Evolutionary conservation across 1,284 basidiomycete genomes (phyloP), one percentile per base, ranked within the genome.

Genomic region (Flammula alnicola): DNA sequence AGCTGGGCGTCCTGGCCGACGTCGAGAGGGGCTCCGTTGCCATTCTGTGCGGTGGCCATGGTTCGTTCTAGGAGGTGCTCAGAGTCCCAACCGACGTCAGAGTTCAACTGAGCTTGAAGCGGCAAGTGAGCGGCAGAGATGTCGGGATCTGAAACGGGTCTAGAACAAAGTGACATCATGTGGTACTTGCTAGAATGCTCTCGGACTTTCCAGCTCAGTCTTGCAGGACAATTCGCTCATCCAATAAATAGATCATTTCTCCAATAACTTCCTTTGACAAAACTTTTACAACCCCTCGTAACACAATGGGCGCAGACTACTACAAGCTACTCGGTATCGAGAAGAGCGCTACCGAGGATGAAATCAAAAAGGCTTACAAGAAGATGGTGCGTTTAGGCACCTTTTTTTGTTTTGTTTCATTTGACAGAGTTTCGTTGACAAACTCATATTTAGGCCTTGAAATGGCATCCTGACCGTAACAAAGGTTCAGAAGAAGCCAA

Each of bases 401-500:
- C 16, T 27, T 16, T 27, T 33, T n/a, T 32, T 43, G 26, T 39
- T 17, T 22, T 30, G 17, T 17, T 10, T 45, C 26, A 16, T 23
- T 17, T 43, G 27, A 10, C 20, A n/a, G n/a, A n/a, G n/a, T n/a
- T n/a, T n/a, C n/a, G n/a, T 27, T 37, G 3, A 23, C 80, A 67
- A 83, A 44, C 42, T 46, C 57, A 42, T 35, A 31, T 47, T 22
- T 32, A 92, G 84, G 92, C 92, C 33, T 73, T 96, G 64, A 93
- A 91, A 78, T 91, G 88, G 84, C 94, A 96, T 71, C 93, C 93
- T 31, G 95, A 97, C 70, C 83, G 95, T 40, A 97, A 96, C 69
- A 74, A 76, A 46, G 86, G 88, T 35, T 85, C 87, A 55, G 95
- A 95, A 59, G 85, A 82, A 47, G 91, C 96, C 0, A 88, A 85